Evolutionary conservation across 208 protist genomes (phyloP).

Genomic region (Crithidia brevicula): DNA sequence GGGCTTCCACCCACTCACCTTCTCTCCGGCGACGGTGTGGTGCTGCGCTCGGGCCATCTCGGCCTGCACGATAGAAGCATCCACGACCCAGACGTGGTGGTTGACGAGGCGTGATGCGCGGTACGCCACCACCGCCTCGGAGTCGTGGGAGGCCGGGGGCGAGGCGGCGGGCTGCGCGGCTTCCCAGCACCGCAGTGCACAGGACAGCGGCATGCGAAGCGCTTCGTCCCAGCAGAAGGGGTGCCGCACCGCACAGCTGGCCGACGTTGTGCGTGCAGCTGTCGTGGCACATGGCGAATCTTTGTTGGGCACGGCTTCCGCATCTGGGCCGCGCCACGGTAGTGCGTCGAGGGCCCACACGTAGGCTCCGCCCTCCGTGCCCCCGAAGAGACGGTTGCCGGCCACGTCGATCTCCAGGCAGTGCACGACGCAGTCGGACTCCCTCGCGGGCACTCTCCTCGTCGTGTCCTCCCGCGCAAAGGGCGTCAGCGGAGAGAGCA

Average conservation of each 20-base stretch:
- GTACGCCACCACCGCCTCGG: slow-evolving; percentile 30
- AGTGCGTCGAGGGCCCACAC: slow-evolving; percentile 66
- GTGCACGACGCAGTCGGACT: slow-evolving; percentile 46
- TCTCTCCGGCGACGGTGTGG: background rate
- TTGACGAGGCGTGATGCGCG: slow-evolving; percentile 62
- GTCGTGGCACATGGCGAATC: background rate
- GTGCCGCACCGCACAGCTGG: slow-evolving; percentile 24
- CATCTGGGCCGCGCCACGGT: slow-evolving; percentile 48
- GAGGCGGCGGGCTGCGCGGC: background rate
- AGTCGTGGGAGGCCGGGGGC: background rate
- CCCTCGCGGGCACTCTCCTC: slow-evolving; percentile 17
- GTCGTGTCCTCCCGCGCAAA: slow-evolving; percentile 49
- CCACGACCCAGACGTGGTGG: slow-evolving; percentile 62
- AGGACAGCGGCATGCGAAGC: slow-evolving; percentile 22
- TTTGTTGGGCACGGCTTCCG: background rate
- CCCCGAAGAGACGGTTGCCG: slow-evolving; percentile 55
- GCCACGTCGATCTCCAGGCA: slow-evolving; percentile 59
- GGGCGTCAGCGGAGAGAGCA: slow-evolving; percentile 48
- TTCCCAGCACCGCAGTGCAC: slow-evolving; percentile 24
- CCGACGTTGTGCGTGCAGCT: background rate
- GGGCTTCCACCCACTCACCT: slow-evolving; percentile 60
- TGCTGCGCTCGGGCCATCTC: slow-evolving; percentile 26
- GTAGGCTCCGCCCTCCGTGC: slow-evolving; percentile 62
- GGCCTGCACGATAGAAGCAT: slow-evolving; percentile 26
- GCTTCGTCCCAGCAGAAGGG: slow-evolving; percentile 63